Evolutionary conservation across 352 stramenopile genomes (phyloP).

Genomic region (Thalassiosira mediterranea): DNA sequence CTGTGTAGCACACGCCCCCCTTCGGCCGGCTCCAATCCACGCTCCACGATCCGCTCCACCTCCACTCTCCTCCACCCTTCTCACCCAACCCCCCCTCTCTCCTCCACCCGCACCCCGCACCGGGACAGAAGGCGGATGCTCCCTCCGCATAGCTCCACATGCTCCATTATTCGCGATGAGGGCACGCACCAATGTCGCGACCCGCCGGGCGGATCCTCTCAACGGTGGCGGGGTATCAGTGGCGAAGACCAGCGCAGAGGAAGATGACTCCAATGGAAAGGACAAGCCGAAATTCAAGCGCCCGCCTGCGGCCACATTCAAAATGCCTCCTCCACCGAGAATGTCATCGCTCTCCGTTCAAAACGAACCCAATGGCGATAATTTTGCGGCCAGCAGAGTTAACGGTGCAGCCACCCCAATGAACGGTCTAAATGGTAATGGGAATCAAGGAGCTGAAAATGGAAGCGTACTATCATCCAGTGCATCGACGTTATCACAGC

Average conservation of each 20-base stretch:
- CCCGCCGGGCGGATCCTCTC: constrained; percentile 6
- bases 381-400: too few species aligned
- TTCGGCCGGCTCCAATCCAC: too few species aligned
- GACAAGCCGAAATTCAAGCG: constrained; percentile 14
- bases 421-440: neutral
- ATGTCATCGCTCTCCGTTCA: constrained; percentile 17
- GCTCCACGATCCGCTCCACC: too few species aligned
- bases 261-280: constrained; percentile 25
- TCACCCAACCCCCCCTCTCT: too few species aligned
- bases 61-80: too few species aligned
- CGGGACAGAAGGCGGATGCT: too few species aligned
- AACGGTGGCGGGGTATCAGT: constrained; percentile 2
- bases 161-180: constrained; percentile 19
- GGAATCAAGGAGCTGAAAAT: neutral
- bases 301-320: constrained; percentile 29
- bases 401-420: neutral
- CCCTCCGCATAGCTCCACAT: neutral
- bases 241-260: neutral
- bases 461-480: neutral
- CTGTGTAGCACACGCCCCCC: too few species aligned
- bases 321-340: constrained; percentile 45
- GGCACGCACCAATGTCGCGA: constrained; percentile 27
- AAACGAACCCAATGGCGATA: neutral
- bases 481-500: neutral
- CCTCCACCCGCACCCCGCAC: too few species aligned